phyloP scores from a whole-genome alignment of 1,139 yeast genomes.

The Blastobotrys indianensis region DNA sequence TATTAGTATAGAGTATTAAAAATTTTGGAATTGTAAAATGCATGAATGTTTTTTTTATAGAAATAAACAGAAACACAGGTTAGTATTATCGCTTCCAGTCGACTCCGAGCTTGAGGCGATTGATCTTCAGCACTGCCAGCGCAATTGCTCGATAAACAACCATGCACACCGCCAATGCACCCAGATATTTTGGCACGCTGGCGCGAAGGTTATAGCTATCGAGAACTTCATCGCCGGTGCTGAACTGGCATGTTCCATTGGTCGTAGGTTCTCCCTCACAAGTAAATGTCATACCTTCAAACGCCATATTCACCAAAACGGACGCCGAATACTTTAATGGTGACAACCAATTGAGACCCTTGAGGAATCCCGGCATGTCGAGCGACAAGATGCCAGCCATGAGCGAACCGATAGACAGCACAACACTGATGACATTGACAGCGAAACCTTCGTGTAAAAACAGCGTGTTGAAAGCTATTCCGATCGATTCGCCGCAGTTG shows the following conservation, averaged over 20 bases:
- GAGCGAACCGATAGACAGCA: constrained; percentile 62
- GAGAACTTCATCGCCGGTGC: constrained; percentile 47
- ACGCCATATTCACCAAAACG: constrained; percentile 44
- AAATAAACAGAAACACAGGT: background rate
- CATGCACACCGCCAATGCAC: constrained; percentile 32
- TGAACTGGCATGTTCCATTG: constrained; percentile 40
- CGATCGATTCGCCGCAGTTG: constrained; percentile 78
- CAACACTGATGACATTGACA: constrained; percentile 58
- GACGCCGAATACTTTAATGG: constrained; percentile 70
- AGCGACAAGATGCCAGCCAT: constrained; percentile 88
- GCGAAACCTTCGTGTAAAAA: constrained; percentile 77
- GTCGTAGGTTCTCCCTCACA: constrained; percentile 37
- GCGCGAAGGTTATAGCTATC: constrained; percentile 39
- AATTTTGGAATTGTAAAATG: too few relatives aligned
- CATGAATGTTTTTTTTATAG: background rate
- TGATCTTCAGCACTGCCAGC: constrained; percentile 24
- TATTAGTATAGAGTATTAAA: background rate
- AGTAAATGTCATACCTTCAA: constrained; percentile 38
- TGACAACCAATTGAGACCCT: constrained; percentile 63
- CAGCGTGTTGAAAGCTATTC: constrained; percentile 69
- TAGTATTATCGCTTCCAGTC: constrained; percentile 8
- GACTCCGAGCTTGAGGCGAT: constrained; percentile 26
- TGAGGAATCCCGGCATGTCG: constrained; percentile 61
- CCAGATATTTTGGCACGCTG: constrained; percentile 33
- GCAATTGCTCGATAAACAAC: constrained; percentile 38